Percentiles rank a stretch among this genome's conserved stretches.
Evolutionary conservation across 495 filamentous ascomycete genomes (phyloP).

Genomic region (Aspergillus ellipticus): DNA sequence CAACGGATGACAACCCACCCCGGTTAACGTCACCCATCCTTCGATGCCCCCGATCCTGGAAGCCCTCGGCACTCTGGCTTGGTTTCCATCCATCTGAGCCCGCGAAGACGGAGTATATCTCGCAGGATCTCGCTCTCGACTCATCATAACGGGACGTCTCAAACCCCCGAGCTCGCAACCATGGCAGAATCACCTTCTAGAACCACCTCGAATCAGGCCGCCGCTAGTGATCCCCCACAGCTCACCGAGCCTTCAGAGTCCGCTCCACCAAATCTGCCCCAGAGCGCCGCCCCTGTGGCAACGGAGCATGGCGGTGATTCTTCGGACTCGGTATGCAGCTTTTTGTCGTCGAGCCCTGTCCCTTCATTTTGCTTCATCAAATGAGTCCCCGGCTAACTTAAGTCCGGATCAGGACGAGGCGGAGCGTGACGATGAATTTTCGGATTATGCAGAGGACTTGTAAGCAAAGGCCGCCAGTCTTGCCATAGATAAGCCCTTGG

Average conservation of each 20-base stretch:
- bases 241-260: neutral
- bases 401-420: neutral
- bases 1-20: neutral
- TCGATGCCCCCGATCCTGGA: neutral
- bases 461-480: neutral
- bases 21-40: neutral
- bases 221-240: neutral
- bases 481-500: neutral
- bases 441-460: slow-evolving; percentile 18
- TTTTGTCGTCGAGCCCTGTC: neutral
- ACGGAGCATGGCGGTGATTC: neutral
- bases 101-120: neutral
- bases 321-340: neutral
- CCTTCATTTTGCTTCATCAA: neutral
- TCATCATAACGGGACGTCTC: neutral
- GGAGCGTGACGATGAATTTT: slow-evolving; percentile 8
- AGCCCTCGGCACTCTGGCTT: neutral
- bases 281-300: neutral
- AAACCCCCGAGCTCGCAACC: neutral
- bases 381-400: neutral
- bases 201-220: neutral
- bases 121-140: neutral
- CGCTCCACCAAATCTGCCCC: neutral
- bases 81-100: neutral
- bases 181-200: neutral